These are phyloP conservation scores for Heliamphora exappendiculata DNA, from an alignment of 148 eudicot genomes.

Conservation along the genomic window DNA sequence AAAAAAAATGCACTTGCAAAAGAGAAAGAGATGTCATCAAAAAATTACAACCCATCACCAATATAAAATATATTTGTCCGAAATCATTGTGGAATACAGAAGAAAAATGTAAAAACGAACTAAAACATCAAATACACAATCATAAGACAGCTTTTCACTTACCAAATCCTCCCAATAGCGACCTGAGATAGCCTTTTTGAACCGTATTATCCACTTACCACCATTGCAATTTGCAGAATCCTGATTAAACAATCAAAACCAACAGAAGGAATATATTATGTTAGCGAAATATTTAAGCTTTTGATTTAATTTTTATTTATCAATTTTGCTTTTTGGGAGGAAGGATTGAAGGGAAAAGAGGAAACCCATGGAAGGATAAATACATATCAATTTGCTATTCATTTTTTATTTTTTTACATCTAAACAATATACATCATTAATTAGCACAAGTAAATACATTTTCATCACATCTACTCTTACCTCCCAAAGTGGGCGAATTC, in stretches of 20 bases:
- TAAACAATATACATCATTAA: neutral
- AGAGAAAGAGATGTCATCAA: neutral
- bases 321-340: neutral
- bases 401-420: neutral
- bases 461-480: conserved; percentile 23
- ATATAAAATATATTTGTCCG: neutral
- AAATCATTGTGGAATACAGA: neutral
- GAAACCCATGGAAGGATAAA: neutral
- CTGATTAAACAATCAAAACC: conserved; percentile 24
- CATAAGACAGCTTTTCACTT: neutral
- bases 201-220: conserved; percentile 97
- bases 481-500: conserved; percentile 99
- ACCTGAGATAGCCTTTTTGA: conserved; percentile 85
- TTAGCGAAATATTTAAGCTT: neutral
- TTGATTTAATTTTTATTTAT: neutral
- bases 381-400: neutral
- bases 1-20: neutral
- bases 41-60: neutral
- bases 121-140: neutral
- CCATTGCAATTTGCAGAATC: conserved; percentile 97
- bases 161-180: conserved; percentile 99
- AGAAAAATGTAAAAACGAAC: neutral
- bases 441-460: neutral
- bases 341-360: neutral
- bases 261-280: neutral